Evolutionary conservation across 2,329 filamentous ascomycete genomes (phyloP).

Genomic region (Penicillium rolfsii): DNA sequence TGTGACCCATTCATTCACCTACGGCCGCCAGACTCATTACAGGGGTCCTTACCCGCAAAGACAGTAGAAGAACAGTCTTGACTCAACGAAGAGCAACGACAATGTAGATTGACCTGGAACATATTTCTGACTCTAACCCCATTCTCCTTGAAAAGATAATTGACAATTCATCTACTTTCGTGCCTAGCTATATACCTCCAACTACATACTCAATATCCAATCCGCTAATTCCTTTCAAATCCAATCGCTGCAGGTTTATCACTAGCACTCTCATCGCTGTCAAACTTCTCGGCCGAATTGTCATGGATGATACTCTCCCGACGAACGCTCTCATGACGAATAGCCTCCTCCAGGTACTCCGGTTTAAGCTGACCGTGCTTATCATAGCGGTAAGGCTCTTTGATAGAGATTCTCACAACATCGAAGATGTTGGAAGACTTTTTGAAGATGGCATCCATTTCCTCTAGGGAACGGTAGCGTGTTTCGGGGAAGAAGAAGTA

Average conservation of each 20-base stretch:
- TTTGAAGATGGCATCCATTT: constrained; percentile 68
- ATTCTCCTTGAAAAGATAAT: neutral
- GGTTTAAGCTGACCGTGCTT: constrained; percentile 58
- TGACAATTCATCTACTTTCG: neutral
- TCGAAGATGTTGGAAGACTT: constrained; percentile 55
- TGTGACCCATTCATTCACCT: no score
- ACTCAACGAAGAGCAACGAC: no score
- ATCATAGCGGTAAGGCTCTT: constrained; percentile 59
- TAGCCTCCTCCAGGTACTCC: constrained; percentile 52
- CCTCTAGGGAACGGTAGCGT: constrained; percentile 63
- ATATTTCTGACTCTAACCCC: neutral
- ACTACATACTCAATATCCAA: neutral
- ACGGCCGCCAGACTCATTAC: no score
- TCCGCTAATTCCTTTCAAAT: neutral
- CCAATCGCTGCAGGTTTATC: constrained; percentile 3
- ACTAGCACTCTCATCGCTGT: constrained; percentile 31
- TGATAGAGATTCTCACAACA: constrained; percentile 53
- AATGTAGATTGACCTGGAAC: neutral
- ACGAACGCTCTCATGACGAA: constrained; percentile 32
- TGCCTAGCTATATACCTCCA: neutral
- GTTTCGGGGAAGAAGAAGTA: constrained; percentile 65
- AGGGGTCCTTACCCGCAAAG: no score
- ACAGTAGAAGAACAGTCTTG: no score
- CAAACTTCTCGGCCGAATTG: constrained; percentile 21
- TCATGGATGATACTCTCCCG: constrained; percentile 27